Evolutionary conservation across 176 grass and related monocot genomes (phyloP).

Genomic region (Sorghum bicolor): Sorghum_bicolor_NCBIv3 NC_012871.2:61392001-61392500

Average conservation of each 20-base stretch:
- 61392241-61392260: not conserved
- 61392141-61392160: too few relatives aligned
- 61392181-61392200: not conserved
- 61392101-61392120: not conserved
- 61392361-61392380: not conserved
- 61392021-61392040: not conserved
- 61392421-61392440: not conserved
- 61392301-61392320: not conserved
- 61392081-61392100: not conserved
- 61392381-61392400: not conserved
- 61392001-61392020: not conserved
- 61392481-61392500: not conserved
- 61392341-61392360: not conserved
- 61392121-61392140: not conserved
- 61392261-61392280: not conserved
- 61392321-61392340: not conserved
- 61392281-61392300: constrained; percentile 12
- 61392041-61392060: constrained; percentile 8
- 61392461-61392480: not conserved
- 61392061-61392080: not conserved
- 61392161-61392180: not conserved
- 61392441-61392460: not conserved
- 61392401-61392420: not conserved
- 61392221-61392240: not conserved
- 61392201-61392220: not conserved